Conservation (phyloP, 108 stramenopile genomes). For the Nitzschia sp. region DNA sequence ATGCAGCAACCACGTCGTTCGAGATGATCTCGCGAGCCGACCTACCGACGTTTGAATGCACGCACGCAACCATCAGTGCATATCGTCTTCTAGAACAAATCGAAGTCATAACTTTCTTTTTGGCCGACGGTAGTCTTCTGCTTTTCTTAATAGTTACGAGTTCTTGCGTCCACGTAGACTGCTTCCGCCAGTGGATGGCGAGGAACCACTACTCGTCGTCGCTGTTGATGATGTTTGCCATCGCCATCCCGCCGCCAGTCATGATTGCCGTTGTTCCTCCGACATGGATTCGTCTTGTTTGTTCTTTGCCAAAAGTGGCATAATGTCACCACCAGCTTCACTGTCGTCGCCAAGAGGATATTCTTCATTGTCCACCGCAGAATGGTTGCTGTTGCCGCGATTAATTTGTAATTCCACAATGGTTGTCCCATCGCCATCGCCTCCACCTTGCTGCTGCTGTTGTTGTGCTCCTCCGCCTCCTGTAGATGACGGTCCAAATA, state of each 20-base stretch:
- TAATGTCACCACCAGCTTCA: not conserved
- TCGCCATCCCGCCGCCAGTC: not conserved
- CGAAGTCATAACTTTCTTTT: too few relatives aligned
- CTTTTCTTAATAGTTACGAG: too few relatives aligned
- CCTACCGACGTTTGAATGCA: too few relatives aligned
- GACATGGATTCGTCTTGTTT: not conserved
- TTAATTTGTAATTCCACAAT: not conserved
- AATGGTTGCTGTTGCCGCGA: not conserved
- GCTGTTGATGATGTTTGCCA: not conserved
- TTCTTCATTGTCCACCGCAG: not conserved
- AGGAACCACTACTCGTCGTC: not conserved
- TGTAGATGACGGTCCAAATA: not conserved
- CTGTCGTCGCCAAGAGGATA: not conserved
- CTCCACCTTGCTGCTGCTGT: not conserved
- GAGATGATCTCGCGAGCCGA: too few relatives aligned
- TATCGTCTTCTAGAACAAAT: too few relatives aligned
- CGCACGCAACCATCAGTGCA: too few relatives aligned
- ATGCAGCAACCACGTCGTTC: too few relatives aligned
- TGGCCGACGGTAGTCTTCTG: too few relatives aligned
- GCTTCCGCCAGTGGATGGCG: not conserved
- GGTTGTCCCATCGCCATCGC: not conserved
- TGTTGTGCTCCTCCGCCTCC: not conserved
- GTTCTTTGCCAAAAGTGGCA: not conserved
- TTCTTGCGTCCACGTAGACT: not conserved
- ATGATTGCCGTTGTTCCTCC: not conserved